Evolutionary conservation across 2,329 filamentous ascomycete genomes (phyloP).

Genomic region (Curvularia sp.): DNA sequence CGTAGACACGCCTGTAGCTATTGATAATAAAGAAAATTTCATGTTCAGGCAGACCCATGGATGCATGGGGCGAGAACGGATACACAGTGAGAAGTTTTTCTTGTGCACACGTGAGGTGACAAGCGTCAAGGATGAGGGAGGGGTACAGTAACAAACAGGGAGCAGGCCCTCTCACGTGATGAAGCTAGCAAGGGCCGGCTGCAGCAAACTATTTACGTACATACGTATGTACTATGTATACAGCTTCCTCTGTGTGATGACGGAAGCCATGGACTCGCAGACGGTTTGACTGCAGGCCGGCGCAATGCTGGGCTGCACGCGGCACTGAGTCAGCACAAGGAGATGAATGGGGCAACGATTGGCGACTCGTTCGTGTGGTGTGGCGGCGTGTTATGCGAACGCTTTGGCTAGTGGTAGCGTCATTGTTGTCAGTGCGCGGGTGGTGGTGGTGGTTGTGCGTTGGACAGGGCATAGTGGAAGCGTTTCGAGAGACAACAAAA

Average conservation of each 20-base stretch:
- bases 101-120: neutral
- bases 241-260: neutral
- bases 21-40: neutral
- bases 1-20: neutral
- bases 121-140: neutral
- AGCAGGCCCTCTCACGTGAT: neutral
- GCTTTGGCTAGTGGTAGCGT: conserved; percentile 19
- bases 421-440: conserved; percentile 16
- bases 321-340: conserved; percentile 4
- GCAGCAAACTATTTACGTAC: neutral
- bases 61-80: neutral
- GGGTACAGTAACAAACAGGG: neutral
- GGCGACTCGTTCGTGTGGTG: conserved; percentile 19
- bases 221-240: neutral
- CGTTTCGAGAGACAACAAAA: neutral
- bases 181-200: neutral
- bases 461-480: neutral
- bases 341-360: conserved; percentile 19
- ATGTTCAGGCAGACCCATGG: neutral
- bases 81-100: neutral
- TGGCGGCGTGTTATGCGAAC: conserved; percentile 23
- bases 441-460: neutral
- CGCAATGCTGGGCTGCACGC: neutral
- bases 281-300: neutral
- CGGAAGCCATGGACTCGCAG: neutral